phyloP scores from a whole-genome alignment of 2,329 filamentous ascomycete genomes.

The Cytospora piceae region DNA sequence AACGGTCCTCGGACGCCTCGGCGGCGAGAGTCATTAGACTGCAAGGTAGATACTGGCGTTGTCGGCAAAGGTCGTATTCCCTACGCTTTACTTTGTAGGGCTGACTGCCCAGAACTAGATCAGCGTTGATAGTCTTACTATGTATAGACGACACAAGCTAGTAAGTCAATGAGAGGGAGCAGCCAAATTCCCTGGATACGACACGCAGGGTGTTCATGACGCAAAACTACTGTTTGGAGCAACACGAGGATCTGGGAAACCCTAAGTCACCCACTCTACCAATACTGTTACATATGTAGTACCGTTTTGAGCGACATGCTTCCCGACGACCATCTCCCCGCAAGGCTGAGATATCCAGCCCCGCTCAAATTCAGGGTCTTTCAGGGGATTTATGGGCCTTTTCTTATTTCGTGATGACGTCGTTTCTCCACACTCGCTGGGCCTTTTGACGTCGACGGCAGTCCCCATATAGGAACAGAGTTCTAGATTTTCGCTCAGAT shows the following conservation, averaged over 20 bases:
- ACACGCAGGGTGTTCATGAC: too few species aligned
- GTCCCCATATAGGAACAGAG: not conserved
- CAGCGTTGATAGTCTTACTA: not conserved
- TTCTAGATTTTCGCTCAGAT: slow-evolving; percentile 1
- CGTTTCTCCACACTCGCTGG: not conserved
- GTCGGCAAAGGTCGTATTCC: not conserved
- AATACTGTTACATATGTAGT: not conserved
- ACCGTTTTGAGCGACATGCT: not conserved
- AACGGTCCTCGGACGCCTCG: not conserved
- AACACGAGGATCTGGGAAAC: not conserved
- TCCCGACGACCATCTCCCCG: not conserved
- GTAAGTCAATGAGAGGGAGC: not conserved
- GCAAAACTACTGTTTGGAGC: too few species aligned
- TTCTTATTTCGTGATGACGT: slow-evolving; percentile 20
- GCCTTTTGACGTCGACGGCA: not conserved
- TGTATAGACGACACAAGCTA: not conserved
- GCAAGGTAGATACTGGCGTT: not conserved
- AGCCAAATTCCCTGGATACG: not conserved
- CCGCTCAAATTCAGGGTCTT: not conserved
- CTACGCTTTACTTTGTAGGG: not conserved
- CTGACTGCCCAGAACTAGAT: not conserved
- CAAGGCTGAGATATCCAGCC: slow-evolving; percentile 9
- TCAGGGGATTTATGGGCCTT: not conserved
- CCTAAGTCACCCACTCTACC: not conserved
- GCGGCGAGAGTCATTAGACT: not conserved